Percentiles rank a stretch among this genome's conserved stretches.
Conservation (phyloP, 768 basidiomycete genomes). For the Russula lepida region DNA sequence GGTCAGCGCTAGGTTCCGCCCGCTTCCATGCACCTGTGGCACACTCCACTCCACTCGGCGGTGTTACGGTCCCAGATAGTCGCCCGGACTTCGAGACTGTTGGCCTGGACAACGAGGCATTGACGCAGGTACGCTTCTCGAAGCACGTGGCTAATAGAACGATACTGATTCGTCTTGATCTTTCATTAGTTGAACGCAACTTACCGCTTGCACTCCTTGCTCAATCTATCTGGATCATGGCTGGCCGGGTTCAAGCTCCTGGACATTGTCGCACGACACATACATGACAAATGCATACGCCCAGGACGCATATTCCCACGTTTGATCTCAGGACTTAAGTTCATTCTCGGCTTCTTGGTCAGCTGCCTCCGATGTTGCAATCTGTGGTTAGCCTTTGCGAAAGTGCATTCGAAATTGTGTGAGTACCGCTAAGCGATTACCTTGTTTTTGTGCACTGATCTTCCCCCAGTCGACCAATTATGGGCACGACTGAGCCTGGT, state of each 20-base stretch:
- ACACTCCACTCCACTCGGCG: neutral
- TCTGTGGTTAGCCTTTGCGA: constrained; percentile 1
- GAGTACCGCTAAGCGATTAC: neutral
- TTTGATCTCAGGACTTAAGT: neutral
- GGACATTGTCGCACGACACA: constrained; percentile 6
- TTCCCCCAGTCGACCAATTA: constrained; percentile 15
- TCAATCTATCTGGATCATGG: constrained; percentile 17
- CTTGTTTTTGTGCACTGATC: neutral
- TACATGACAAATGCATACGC: neutral
- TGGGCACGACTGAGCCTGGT: constrained; percentile 11
- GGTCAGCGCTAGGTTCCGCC: constrained; percentile 14
- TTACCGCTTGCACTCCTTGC: constrained; percentile 15
- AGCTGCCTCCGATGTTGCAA: neutral
- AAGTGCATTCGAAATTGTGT: constrained; percentile 5
- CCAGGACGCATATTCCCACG: neutral
- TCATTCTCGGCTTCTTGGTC: neutral
- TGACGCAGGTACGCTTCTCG: constrained; percentile 9
- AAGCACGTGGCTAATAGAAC: neutral
- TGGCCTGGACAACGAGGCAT: constrained; percentile 5
- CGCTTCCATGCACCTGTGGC: constrained; percentile 10
- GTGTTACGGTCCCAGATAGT: neutral
- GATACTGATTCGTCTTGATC: neutral
- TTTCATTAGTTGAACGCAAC: constrained; percentile 14
- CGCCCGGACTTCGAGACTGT: constrained; percentile 10
- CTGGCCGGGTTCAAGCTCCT: constrained; percentile 17